A percentile compares a stretch with the other conserved stretches of the same genome.
phyloP scores from a whole-genome alignment of 257 asterid genomes.

The Solanum chmielewskii region DNA sequence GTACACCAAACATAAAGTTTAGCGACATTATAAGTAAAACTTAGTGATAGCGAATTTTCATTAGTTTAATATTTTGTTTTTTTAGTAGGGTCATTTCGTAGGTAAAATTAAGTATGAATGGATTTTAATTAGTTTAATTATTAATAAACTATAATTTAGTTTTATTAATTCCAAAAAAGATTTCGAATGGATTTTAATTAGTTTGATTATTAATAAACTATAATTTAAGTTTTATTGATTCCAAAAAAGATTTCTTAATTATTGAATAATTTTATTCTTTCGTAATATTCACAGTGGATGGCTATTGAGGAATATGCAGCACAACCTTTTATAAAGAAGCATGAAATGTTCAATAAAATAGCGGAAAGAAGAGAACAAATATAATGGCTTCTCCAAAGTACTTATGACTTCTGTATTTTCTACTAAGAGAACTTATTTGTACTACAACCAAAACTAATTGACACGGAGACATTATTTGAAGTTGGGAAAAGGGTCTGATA shows the following conservation, averaged over 20 bases:
- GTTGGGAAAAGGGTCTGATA: no score
- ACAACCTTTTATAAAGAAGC: conserved; percentile 55
- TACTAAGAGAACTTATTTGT: conserved; percentile 24
- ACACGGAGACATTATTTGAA: no score
- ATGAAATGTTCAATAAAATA: conserved; percentile 34
- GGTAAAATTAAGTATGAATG: not conserved
- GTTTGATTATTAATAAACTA: not conserved
- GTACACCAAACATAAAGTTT: not conserved
- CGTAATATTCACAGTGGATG: conserved; percentile 61
- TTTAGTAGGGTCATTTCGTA: not conserved
- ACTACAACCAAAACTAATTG: conserved; percentile 1
- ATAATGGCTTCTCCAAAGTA: conserved; percentile 50
- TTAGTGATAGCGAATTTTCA: not conserved
- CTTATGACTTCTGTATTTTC: conserved; percentile 20
- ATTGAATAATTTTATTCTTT: not conserved
- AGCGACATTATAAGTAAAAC: not conserved
- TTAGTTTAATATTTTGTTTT: not conserved
- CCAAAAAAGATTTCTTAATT: not conserved
- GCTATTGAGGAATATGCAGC: conserved; percentile 56
- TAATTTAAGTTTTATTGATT: not conserved
- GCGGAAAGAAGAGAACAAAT: conserved; percentile 37
- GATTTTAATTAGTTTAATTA: not conserved
- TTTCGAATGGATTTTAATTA: not conserved
- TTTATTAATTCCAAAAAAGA: not conserved
- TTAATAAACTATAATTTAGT: not conserved